Evolutionary conservation across 106 monocot genomes (phyloP).

Genomic region (Phalaenopsis aphrodite): DNA sequence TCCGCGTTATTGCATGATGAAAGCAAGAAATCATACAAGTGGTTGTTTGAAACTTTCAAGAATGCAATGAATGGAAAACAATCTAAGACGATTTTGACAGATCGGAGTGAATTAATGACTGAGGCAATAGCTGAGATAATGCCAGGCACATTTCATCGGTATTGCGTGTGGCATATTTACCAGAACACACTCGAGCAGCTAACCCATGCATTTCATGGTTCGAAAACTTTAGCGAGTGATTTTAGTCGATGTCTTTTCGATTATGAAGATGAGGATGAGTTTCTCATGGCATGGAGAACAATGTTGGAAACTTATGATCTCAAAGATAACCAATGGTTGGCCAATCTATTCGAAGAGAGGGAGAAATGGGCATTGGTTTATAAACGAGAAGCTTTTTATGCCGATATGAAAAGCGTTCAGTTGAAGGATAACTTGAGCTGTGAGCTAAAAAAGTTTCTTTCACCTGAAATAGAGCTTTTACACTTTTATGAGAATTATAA

Average conservation of each 20-base stretch:
- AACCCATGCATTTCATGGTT: conserved; percentile 54
- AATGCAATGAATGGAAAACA: conserved; percentile 45
- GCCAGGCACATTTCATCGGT: conserved; percentile 41
- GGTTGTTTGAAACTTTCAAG: conserved; percentile 67
- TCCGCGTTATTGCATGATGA: conserved; percentile 63
- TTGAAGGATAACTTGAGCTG: conserved; percentile 42
- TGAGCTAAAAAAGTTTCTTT: conserved; percentile 53
- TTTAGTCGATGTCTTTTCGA: conserved; percentile 59
- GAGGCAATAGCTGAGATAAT: conserved; percentile 34
- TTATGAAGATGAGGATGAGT: conserved; percentile 56
- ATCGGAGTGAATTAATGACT: conserved; percentile 25
- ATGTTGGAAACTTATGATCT: conserved; percentile 70
- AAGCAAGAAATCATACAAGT: conserved; percentile 36
- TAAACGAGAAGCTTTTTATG: conserved; percentile 46
- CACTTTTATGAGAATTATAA: conserved; percentile 45
- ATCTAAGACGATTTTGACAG: conserved; percentile 61
- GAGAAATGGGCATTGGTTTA: conserved; percentile 69
- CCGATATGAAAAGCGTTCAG: conserved; percentile 51
- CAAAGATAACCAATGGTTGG: conserved; percentile 67
- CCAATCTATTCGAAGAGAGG: conserved; percentile 33
- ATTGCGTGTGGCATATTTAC: conserved; percentile 72
- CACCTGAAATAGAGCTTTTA: conserved; percentile 33
- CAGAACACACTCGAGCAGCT: conserved; percentile 54
- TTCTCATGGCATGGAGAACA: conserved; percentile 37
- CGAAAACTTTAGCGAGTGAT: conserved; percentile 47